Evolutionary conservation across 164 flowering plant genomes (phyloP), one percentile per base, ranked within the genome.

Genomic region (Protea cynaroides): DNA sequence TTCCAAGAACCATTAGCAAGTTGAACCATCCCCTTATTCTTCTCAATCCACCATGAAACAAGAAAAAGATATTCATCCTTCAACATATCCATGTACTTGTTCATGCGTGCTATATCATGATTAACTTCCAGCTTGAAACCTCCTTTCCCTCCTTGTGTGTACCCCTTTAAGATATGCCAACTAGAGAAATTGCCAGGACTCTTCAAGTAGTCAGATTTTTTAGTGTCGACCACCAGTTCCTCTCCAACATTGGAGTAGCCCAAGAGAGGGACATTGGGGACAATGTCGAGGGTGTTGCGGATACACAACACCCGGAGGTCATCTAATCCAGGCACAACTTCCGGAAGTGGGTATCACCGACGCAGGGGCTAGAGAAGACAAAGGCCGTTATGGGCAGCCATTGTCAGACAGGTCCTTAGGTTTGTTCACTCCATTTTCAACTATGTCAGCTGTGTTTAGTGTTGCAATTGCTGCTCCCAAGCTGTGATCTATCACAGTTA

Each of bases 21-120:
- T 61, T 88, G 96, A 53, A 85, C 86, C 98, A 92, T 85, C 0
- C 96, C 92, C 67, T 83, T 92, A 52, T 90, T 82, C 74, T 76
- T 73, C 61, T 62, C 80, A 57, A 69, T 50, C 86, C 88, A 61
- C 98, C 98, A 92, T 0, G 78, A 55, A 18, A 9, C 71, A 0
- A 93, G 98, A 15, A 88, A 80, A 24, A 82, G 71, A 64, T 81
- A 81, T 50, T 84, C 90, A 12, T 83, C 89, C 72, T 80, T 85
- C 71, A 92, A 58, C 3, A 43, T 71, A 58, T 87, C 88, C 56
- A 59, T 10, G 0, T 50, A 23, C 63, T 90, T 92, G 62, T 92
- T 92, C 9, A 86, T 78, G 0, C 90, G 73, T 0, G 86, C 75
- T 18, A 90, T 72, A 44, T 84, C 92, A 0, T 93, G 72, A 11